These are phyloP conservation scores for Eleusine coracana DNA, from an alignment of 176 grass and related monocot species.

Conservation along the genomic window DNA sequence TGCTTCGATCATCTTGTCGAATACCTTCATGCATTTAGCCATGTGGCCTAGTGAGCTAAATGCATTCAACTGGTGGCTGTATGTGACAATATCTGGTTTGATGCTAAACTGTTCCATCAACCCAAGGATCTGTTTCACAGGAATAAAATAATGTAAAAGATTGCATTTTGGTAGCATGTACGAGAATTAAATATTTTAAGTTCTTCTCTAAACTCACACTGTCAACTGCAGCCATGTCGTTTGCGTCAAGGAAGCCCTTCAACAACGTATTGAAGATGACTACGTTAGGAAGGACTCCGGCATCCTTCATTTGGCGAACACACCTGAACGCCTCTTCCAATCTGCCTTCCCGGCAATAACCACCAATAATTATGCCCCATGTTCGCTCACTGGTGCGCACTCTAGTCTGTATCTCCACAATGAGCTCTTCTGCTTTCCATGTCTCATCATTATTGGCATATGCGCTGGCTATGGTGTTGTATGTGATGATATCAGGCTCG, in stretches of 20 bases:
- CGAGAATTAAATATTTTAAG: slow-evolving; percentile 13
- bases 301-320: slow-evolving; percentile 74
- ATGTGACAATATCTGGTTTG: slow-evolving; percentile 84
- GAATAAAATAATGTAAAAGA: slow-evolving; percentile 12
- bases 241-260: slow-evolving; percentile 79
- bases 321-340: slow-evolving; percentile 84
- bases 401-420: slow-evolving; percentile 65
- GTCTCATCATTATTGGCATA: slow-evolving; percentile 82
- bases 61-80: slow-evolving; percentile 88
- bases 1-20: slow-evolving; percentile 72
- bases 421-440: slow-evolving; percentile 74
- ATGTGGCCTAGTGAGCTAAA: slow-evolving; percentile 79
- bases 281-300: slow-evolving; percentile 63
- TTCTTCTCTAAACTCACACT: slow-evolving; percentile 58
- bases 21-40: slow-evolving; percentile 72
- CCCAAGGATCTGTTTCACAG: slow-evolving; percentile 60
- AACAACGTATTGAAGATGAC: slow-evolving; percentile 90
- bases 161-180: background rate
- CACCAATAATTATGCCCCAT: slow-evolving; percentile 88
- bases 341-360: slow-evolving; percentile 87
- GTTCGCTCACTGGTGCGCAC: slow-evolving; percentile 78
- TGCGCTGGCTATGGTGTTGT: slow-evolving; percentile 87
- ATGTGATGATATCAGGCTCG: slow-evolving; percentile 83
- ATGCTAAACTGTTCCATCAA: slow-evolving; percentile 83
- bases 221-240: slow-evolving; percentile 66